Conservation (phyloP, 2,329 filamentous ascomycete species). For the Alternaria angustiovoidea region DNA sequence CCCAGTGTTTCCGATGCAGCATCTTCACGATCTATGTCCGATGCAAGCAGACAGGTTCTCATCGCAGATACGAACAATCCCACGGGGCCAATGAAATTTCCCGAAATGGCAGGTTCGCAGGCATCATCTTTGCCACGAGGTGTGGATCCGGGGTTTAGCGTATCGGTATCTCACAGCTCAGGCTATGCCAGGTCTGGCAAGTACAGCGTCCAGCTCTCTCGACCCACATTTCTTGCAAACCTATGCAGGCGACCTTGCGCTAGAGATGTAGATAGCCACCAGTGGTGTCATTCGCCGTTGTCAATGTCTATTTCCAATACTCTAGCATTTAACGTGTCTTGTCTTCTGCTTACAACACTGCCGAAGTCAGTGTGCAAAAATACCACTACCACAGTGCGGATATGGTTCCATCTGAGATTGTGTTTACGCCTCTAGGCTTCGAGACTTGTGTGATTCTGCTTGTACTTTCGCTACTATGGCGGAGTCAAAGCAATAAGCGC, state of each 20-base stretch:
- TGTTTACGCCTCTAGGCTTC: neutral
- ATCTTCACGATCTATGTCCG: neutral
- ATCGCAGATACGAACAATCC: neutral
- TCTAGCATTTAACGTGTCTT: neutral
- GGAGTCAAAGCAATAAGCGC: neutral
- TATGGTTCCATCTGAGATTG: neutral
- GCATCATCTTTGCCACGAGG: neutral
- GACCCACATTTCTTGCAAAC: slow-evolving; percentile 4
- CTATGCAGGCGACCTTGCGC: neutral
- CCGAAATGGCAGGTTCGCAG: neutral
- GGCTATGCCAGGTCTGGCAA: slow-evolving; percentile 1
- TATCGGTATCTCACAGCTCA: neutral
- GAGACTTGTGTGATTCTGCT: neutral
- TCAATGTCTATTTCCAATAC: neutral
- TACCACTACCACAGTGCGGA: neutral
- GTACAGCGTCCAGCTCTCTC: neutral
- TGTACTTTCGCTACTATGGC: neutral
- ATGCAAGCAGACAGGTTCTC: neutral
- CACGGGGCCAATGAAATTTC: neutral
- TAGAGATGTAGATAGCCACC: neutral
- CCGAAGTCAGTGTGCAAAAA: neutral
- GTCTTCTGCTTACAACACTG: neutral
- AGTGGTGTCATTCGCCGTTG: neutral
- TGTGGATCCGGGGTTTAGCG: neutral
- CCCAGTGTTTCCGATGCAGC: neutral